Evolutionary conservation across 1,284 basidiomycete species (phyloP), one percentile per base, ranked within the genome.

Genomic region (Coniferiporia sulphurascens): DNA sequence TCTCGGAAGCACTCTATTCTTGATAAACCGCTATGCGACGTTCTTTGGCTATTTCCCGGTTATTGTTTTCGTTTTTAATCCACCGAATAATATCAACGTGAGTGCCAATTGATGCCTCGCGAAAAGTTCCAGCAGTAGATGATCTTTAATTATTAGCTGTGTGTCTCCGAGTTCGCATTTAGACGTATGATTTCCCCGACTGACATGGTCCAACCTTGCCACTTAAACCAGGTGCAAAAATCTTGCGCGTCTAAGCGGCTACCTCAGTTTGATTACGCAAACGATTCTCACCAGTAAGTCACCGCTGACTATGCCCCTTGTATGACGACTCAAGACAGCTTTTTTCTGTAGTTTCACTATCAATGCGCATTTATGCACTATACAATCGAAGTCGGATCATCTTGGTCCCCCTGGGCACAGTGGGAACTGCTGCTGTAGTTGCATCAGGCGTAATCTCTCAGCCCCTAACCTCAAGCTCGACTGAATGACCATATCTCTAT

Each of bases 11-110:
- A 17, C 49, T 10, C 55, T 62, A 8, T 62, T 58, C 36, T 32
- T 62, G 32, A 34, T 62, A 2, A 62, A 62, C 35, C 60, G 60
- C 21, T 62, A 62, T 45, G 27, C 35, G n/a, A 52, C 56, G 1
- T 62, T 48, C 41, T 35, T 53, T 19, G 60, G 60, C 7, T 62
- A 62, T 36, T 44, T 62, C 15, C 49, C 51, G 9, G 51, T 55
- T 9, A 3, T 62, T 8, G 58, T 44, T 43, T 36, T 62, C 34
- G 32, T 21, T 34, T 58, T 62, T 44, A 19, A 48, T 45, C 48
- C 60, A 13, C 55, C 60, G 17, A 27, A 54, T n/a, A 35, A 45
- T 34, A 48, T 12, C 13, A 19, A 21, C 7, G 58, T 55, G 34
- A 17, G 52, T 55, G 10, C 43, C n/a, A 12, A 7, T 19, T 15